These are phyloP conservation scores for Cucurbitaria berberidis DNA, from an alignment of 2,329 filamentous ascomycete genomes.

Conservation along the genomic window DNA sequence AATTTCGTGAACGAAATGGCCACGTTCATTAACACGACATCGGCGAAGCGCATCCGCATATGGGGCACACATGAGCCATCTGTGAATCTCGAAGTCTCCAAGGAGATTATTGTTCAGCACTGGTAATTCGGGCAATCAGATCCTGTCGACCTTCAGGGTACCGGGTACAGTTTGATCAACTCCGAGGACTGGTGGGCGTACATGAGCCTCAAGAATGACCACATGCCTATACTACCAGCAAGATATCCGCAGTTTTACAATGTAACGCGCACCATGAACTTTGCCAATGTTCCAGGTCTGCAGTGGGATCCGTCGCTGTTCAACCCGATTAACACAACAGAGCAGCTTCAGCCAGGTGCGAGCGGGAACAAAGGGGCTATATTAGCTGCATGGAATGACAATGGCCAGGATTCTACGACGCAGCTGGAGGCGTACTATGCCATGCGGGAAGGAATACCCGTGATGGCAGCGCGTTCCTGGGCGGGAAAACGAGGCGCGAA, in stretches of 20 bases:
- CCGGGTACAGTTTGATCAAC: conserved; percentile 53
- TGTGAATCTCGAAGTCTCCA: conserved; percentile 46
- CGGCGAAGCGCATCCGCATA: conserved; percentile 42
- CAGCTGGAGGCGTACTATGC: conserved; percentile 58
- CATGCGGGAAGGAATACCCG: conserved; percentile 54
- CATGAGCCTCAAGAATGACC: conserved; percentile 61
- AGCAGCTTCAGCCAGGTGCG: conserved; percentile 45
- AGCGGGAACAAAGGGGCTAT: conserved; percentile 43
- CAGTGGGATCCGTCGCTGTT: conserved; percentile 56
- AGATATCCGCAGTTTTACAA: conserved; percentile 58
- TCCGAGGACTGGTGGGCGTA: conserved; percentile 62
- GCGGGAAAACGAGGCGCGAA: conserved; percentile 46
- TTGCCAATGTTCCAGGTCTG: conserved; percentile 51
- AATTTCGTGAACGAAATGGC: conserved; percentile 48
- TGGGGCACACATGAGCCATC: conserved; percentile 56
- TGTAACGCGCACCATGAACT: conserved; percentile 53
- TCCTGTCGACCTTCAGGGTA: conserved; percentile 48
- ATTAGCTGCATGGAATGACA: conserved; percentile 58
- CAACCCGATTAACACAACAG: conserved; percentile 52
- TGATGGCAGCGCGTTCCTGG: conserved; percentile 54
- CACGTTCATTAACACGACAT: conserved; percentile 37
- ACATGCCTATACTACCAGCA: conserved; percentile 55
- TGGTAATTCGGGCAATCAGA: conserved; percentile 59
- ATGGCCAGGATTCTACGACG: conserved; percentile 56
- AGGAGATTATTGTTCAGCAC: conserved; percentile 54